These are phyloP conservation scores for Phytophthora litchii DNA, from an alignment of 352 stramenopile genomes.

Conservation along the genomic window DNA sequence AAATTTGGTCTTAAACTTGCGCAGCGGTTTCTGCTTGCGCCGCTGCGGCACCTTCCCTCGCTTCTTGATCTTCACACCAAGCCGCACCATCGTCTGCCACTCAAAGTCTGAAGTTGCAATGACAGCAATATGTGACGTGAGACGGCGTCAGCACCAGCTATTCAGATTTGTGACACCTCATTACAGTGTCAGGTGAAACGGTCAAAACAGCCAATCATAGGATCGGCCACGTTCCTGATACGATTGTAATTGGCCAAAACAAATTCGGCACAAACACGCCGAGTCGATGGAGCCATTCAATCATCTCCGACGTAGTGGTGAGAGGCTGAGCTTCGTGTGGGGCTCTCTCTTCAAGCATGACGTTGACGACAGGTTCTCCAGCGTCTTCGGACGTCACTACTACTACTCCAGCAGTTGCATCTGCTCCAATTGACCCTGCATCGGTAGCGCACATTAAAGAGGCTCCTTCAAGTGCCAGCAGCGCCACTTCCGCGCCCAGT, in stretches of 20 bases:
- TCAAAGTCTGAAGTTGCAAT: background rate
- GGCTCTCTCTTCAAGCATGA: conserved; percentile 10
- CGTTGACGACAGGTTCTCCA: background rate
- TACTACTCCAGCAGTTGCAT: too few species aligned
- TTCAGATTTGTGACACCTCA: conserved; percentile 2
- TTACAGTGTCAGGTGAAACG: conserved; percentile 2
- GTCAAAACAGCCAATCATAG: conserved; percentile 12
- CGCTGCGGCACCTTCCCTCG: conserved; percentile 69
- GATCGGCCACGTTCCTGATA: conserved; percentile 16
- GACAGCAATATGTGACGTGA: conserved; percentile 29
- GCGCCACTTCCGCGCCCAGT: conserved; percentile 27
- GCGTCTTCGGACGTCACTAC: background rate
- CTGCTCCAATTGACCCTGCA: too few species aligned
- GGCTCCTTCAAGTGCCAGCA: conserved; percentile 20
- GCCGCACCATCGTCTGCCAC: conserved; percentile 39
- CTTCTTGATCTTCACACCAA: conserved; percentile 68
- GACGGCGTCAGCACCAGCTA: conserved; percentile 20
- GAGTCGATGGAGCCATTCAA: conserved; percentile 8
- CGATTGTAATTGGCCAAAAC: conserved; percentile 17
- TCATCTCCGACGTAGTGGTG: conserved; percentile 5
- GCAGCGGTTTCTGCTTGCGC: conserved; percentile 74
- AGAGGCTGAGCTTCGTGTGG: background rate
- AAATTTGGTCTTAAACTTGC: conserved; percentile 78
- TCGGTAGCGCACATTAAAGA: conserved; percentile 15
- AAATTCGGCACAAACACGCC: background rate